A percentile compares a stretch with the other conserved stretches of the same genome.
phyloP scores from a whole-genome alignment of 1,139 yeast genomes.

The Kluyveromyces sp. region DNA sequence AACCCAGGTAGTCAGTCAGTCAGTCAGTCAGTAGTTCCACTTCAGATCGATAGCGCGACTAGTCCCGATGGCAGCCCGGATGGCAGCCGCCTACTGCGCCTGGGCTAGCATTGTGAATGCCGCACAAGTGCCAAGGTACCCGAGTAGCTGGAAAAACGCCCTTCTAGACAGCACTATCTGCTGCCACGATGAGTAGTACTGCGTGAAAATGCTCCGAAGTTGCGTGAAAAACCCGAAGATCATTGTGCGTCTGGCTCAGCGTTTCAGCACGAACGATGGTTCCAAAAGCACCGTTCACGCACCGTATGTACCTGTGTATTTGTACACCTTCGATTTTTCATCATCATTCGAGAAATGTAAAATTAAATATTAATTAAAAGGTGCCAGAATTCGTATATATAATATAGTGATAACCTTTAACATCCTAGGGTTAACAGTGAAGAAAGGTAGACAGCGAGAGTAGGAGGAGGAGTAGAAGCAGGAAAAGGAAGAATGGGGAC shows the following conservation, averaged over 20 bases:
- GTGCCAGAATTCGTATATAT: neutral
- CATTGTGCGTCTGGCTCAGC: neutral
- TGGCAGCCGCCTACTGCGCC: conserved; percentile 5
- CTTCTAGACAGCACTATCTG: conserved; percentile 27
- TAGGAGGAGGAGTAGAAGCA: neutral
- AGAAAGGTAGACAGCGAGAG: no score
- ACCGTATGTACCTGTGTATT: neutral
- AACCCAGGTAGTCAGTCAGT: no score
- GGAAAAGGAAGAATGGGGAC: conserved; percentile 6
- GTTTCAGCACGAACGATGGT: no score
- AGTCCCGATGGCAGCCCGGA: neutral
- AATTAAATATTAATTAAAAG: no score
- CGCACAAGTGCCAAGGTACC: conserved; percentile 29
- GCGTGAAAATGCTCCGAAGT: conserved; percentile 24
- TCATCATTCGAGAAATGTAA: neutral
- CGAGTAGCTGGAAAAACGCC: conserved; percentile 30
- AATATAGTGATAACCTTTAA: no score
- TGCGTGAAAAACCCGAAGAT: conserved; percentile 26
- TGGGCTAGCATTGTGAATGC: conserved; percentile 28
- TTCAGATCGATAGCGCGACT: no score
- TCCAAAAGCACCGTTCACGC: no score
- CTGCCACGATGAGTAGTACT: conserved; percentile 25
- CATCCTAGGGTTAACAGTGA: no score
- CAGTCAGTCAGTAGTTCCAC: no score
- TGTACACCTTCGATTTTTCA: neutral